phyloP scores from a whole-genome alignment of 495 filamentous ascomycete genomes.

The Halenospora varia region DNA sequence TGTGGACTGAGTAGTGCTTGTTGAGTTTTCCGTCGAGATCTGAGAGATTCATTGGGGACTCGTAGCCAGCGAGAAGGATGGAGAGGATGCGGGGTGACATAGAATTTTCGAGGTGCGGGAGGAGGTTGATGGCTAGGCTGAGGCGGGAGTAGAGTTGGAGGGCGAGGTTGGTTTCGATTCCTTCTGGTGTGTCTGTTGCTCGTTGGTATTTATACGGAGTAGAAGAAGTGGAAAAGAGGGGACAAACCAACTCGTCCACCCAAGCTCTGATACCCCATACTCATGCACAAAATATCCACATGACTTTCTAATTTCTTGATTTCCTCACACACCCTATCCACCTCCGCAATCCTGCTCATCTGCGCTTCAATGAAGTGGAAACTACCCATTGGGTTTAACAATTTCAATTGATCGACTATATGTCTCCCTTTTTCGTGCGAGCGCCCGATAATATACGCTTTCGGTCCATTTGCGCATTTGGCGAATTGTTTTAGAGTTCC shows the following conservation, averaged over 20 bases:
- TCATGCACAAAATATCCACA: constrained; percentile 23
- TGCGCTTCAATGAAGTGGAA: constrained; percentile 20
- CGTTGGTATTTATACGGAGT: neutral
- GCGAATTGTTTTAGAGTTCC: constrained; percentile 32
- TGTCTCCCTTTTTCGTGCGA: constrained; percentile 29
- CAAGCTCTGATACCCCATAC: constrained; percentile 17
- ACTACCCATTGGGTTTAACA: constrained; percentile 4
- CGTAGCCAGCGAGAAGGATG: constrained; percentile 8
- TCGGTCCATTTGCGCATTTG: constrained; percentile 22
- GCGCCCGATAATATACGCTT: constrained; percentile 37
- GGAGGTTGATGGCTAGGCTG: constrained; percentile 11
- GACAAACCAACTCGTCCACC: constrained; percentile 4
- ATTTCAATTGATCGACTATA: constrained; percentile 27
- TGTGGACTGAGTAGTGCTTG: constrained; percentile 22
- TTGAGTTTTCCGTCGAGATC: constrained; percentile 2
- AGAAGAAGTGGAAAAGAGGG: neutral
- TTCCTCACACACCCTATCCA: constrained; percentile 22
- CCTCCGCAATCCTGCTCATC: constrained; percentile 11
- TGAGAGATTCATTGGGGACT: neutral
- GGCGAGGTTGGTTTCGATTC: constrained; percentile 16
- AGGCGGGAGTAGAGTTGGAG: constrained; percentile 25
- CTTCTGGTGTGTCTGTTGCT: constrained; percentile 22
- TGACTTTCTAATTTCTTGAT: constrained; percentile 9
- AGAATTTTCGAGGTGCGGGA: constrained; percentile 14
- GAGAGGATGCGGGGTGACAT: constrained; percentile 6